phyloP scores from a whole-genome alignment of 176 grass and related monocot genomes.

The Phyllostachys edulis region DNA sequence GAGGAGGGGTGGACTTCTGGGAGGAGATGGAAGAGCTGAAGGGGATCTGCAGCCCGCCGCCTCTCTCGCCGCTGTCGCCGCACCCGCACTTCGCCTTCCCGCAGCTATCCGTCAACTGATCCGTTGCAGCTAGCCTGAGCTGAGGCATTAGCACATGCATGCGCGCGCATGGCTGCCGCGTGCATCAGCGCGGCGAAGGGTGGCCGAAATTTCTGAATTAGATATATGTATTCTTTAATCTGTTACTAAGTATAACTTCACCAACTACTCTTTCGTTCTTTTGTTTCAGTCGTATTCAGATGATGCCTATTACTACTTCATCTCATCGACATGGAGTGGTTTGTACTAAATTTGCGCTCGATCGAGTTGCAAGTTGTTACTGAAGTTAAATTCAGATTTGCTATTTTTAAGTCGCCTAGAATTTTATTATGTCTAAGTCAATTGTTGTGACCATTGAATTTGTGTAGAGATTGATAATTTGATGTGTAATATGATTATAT shows the following conservation, averaged over 20 bases:
- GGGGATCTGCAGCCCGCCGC: constrained; percentile 41
- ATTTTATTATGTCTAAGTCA: no score
- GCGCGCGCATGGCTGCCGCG: not conserved
- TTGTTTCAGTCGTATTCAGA: not conserved
- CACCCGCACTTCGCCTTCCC: constrained; percentile 30
- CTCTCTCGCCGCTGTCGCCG: constrained; percentile 47
- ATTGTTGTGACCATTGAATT: no score
- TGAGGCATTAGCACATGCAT: not conserved
- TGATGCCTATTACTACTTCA: not conserved
- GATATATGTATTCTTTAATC: not conserved
- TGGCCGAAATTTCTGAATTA: not conserved
- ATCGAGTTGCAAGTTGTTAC: not conserved
- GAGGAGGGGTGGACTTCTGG: constrained; percentile 34
- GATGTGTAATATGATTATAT: no score
- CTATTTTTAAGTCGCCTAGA: no score
- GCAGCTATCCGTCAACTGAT: constrained; percentile 47
- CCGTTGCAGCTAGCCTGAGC: not conserved
- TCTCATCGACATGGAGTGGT: not conserved
- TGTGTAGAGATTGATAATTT: no score
- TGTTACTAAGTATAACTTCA: not conserved
- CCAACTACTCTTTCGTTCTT: not conserved
- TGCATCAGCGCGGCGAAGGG: no score
- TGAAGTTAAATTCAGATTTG: no score
- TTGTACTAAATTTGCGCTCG: not conserved
- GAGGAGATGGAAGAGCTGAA: constrained; percentile 27